Percentiles rank a stretch among this genome's conserved stretches.
phyloP scores from a whole-genome alignment of 179 eudicot genomes.

The Gypsophila paniculata region DNA sequence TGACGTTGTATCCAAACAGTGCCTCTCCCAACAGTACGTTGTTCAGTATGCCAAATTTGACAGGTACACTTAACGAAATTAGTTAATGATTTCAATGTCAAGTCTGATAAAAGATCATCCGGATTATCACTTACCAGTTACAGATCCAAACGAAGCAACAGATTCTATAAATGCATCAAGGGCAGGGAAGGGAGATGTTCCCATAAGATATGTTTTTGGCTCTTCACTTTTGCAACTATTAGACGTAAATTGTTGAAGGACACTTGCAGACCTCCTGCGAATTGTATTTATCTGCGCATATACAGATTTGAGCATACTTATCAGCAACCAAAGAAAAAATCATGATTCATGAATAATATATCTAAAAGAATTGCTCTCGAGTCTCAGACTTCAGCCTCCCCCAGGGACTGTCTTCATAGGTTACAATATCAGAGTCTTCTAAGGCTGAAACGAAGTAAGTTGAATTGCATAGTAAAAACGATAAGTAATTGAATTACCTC shows the following conservation, averaged over 20 bases:
- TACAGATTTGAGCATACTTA: constrained; percentile 7
- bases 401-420: background rate
- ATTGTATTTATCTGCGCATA: constrained; percentile 41
- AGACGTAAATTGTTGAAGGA: constrained; percentile 36
- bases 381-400: background rate
- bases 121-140: constrained; percentile 51
- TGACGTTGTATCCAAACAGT: too few relatives aligned
- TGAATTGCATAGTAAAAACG: background rate
- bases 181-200: constrained; percentile 86
- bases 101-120: too few relatives aligned
- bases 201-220: constrained; percentile 57
- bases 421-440: too few relatives aligned
- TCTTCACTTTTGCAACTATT: constrained; percentile 44
- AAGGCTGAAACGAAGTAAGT: too few relatives aligned
- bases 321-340: constrained; percentile 16
- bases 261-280: constrained; percentile 30
- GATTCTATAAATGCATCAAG: constrained; percentile 73
- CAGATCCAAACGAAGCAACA: constrained; percentile 59
- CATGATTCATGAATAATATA: background rate
- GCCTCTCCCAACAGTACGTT: too few relatives aligned
- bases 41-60: too few relatives aligned
- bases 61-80: too few relatives aligned
- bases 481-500: constrained; percentile 47
- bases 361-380: constrained; percentile 6
- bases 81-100: too few relatives aligned